Percentiles rank a stretch among this genome's conserved stretches.
These are phyloP conservation scores for Colletotrichum sp. DNA, from an alignment of 2,329 filamentous ascomycete genomes.

Conservation along the genomic window DNA sequence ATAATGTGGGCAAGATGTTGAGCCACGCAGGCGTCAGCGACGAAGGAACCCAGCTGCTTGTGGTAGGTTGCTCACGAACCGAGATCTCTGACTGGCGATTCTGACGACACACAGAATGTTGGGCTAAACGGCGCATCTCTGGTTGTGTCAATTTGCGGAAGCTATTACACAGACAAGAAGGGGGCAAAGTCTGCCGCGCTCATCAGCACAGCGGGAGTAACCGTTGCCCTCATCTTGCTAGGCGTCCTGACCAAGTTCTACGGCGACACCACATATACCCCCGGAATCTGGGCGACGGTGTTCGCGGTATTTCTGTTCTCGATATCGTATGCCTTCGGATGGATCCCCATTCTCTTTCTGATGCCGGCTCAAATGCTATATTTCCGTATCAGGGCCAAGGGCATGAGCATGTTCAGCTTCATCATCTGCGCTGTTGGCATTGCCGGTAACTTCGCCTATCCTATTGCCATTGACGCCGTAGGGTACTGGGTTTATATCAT, in stretches of 20 bases:
- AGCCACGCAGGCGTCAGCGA: not conserved
- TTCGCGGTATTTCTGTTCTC: not conserved
- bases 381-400: not conserved
- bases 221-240: not conserved
- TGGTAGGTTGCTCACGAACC: not conserved
- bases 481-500: not conserved
- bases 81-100: fast-evolving
- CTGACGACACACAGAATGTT: not conserved
- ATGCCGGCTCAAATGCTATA: not conserved
- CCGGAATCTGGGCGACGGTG: not conserved
- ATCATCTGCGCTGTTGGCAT: not conserved
- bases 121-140: not conserved
- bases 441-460: not conserved
- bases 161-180: not conserved
- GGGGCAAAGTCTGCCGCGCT: not conserved
- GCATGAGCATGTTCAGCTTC: constrained; percentile 6
- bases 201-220: not conserved
- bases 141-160: not conserved
- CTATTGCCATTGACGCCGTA: not conserved
- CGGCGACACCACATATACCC: not conserved
- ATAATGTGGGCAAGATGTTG: not conserved
- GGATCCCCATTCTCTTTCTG: not conserved
- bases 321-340: not conserved
- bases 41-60: not conserved
- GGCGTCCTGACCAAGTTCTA: not conserved